A percentile compares a stretch with the other conserved stretches of the same genome.
Evolutionary conservation across 768 basidiomycete species (phyloP).

Genomic region (Mycena sanguinolenta): DNA sequence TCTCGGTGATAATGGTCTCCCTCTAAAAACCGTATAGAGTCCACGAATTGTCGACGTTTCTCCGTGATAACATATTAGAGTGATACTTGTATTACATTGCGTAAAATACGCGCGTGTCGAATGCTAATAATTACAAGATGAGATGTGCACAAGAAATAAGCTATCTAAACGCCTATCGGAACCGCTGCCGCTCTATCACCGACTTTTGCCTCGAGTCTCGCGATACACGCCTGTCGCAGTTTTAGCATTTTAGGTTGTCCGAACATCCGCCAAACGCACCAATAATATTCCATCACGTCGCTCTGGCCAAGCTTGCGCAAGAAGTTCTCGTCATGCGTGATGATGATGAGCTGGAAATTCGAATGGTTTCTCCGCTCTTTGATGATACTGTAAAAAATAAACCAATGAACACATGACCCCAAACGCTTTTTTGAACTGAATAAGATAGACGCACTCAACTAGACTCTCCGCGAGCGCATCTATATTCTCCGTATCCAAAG

Average conservation of each 20-base stretch:
- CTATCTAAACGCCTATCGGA: slow-evolving; percentile 57
- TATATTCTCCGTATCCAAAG: slow-evolving; percentile 95
- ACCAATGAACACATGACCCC: neutral
- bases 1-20: slow-evolving; percentile 77
- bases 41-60: slow-evolving; percentile 17
- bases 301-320: slow-evolving; percentile 89
- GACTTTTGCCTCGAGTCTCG: slow-evolving; percentile 80
- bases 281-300: slow-evolving; percentile 96
- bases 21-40: slow-evolving; percentile 46
- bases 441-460: slow-evolving; percentile 77
- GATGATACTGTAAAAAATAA: slow-evolving; percentile 83
- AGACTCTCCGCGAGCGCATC: slow-evolving; percentile 93
- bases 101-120: neutral
- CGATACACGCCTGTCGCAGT: slow-evolving; percentile 80
- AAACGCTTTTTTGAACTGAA: neutral
- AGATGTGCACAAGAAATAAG: slow-evolving; percentile 8
- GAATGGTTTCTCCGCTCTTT: slow-evolving; percentile 89
- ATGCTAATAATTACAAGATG: slow-evolving; percentile 28
- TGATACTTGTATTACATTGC: slow-evolving; percentile 16
- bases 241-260: slow-evolving; percentile 1
- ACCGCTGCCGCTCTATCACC: slow-evolving; percentile 77
- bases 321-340: slow-evolving; percentile 98
- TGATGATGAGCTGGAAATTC: slow-evolving; percentile 97
- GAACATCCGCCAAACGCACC: slow-evolving; percentile 65
- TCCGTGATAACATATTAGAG: slow-evolving; percentile 13